These are phyloP conservation scores for Calophaca sinica DNA, from an alignment of 306 rosid genomes.

Conservation along the genomic window DNA sequence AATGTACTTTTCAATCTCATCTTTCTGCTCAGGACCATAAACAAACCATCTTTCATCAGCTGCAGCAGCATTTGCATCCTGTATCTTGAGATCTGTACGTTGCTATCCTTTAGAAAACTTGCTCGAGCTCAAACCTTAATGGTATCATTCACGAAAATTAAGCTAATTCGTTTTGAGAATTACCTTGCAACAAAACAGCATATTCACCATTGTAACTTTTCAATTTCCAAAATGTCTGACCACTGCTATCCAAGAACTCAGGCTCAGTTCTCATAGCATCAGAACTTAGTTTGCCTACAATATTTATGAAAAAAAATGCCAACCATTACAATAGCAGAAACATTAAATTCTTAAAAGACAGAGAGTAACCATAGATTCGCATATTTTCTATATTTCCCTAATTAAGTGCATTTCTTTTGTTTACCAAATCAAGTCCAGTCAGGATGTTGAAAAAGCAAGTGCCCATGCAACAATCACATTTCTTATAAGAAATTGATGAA, in stretches of 20 bases:
- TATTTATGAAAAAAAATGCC: conserved; percentile 2
- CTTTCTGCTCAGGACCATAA: conserved; percentile 46
- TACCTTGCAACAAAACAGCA: conserved; percentile 56
- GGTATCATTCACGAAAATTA: conserved; percentile 3
- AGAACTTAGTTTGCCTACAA: conserved; percentile 40
- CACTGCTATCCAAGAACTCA: conserved; percentile 38
- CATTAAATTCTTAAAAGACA: not conserved
- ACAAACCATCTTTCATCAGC: conserved; percentile 50
- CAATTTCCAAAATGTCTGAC: conserved; percentile 50
- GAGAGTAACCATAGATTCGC: not conserved
- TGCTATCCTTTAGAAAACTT: conserved; percentile 12
- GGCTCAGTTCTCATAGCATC: conserved; percentile 47
- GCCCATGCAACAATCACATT: conserved; percentile 26
- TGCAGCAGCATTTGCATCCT: conserved; percentile 8
- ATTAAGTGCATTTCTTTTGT: not conserved
- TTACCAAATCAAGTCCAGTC: not conserved
- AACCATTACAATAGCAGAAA: conserved; percentile 21
- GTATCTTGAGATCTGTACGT: conserved; percentile 42
- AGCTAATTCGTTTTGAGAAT: conserved; percentile 7
- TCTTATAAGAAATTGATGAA: not conserved
- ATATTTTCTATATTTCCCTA: not conserved
- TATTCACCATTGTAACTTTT: conserved; percentile 29
- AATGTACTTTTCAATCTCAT: conserved; percentile 44
- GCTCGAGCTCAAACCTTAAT: conserved; percentile 29
- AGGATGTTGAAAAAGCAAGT: not conserved